Base-by-base conservation (phyloP, 495 filamentous ascomycete species). In the Penicillium soppii region DNA sequence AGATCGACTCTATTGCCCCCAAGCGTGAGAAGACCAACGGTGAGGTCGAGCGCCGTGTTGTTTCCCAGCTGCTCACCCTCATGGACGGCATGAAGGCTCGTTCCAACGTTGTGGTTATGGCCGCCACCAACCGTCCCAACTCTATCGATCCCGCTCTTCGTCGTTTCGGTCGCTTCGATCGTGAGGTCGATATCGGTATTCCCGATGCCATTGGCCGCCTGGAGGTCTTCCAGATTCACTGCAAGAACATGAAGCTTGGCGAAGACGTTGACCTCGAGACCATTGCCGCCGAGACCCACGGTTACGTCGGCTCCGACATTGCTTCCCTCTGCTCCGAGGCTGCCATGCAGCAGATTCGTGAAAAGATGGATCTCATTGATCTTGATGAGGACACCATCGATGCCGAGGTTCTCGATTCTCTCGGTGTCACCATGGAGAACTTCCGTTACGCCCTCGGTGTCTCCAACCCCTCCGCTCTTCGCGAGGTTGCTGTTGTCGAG, bases 21-120 rank as follows among this genome's bases (percentile, higher is more conserved):
- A 98, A 98, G 86, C 91, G 92, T 85, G 92, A 98, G 52, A 98
- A 98, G 90, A 98, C 92, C 53, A 98, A 98, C 72, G 92, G 92
- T 62, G 92, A 98, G 65, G 92, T 98, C 59, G 92, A 98, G 80
- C 90, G 92, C 59, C 90, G 92, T 80, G 92, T 98, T 35, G 92
- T 98, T 23, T 98, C 92, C 41, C 92, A 98, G 78, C 84, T 98
- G 27, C 83, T 98, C 47, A 97, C 92, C 19, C 83, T 97, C 62
- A 97, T 97, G 92, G 92, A 97, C 72, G 92, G 92, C 71, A 97
- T 97, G 94, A 97, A 97, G 84, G 90, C 92, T 27, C 89, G 92
- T 51, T 94, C 91, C 57, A 97, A 97, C 74, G 89, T 97, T 33
- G 92, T 97, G 22, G 92, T 97, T 64, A 97, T 97, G 92, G 92